phyloP scores from a whole-genome alignment of 2,329 filamentous ascomycete genomes.

The Neurospora sp. region DNA sequence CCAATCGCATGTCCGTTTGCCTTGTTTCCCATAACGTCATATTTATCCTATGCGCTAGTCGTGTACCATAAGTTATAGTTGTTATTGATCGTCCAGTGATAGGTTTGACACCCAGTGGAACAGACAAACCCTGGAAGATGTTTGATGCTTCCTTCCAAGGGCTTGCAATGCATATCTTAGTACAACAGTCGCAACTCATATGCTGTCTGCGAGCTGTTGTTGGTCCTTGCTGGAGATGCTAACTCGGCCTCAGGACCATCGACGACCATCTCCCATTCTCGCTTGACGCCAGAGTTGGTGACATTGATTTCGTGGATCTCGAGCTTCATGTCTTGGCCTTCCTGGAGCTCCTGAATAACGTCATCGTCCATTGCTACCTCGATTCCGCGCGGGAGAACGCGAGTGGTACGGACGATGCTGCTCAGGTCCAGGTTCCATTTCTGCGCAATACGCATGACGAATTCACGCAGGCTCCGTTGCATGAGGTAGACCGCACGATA shows the following conservation, averaged over 20 bases:
- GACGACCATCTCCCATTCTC: constrained; percentile 53
- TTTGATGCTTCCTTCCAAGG: neutral
- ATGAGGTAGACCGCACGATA: constrained; percentile 81
- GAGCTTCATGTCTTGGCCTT: constrained; percentile 85
- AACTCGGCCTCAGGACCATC: constrained; percentile 34
- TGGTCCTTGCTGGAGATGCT: constrained; percentile 20
- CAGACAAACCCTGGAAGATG: neutral
- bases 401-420: constrained; percentile 61
- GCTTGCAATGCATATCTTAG: constrained; percentile 19
- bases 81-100: neutral
- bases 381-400: constrained; percentile 63
- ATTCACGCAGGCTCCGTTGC: constrained; percentile 63
- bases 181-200: constrained; percentile 39
- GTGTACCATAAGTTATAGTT: neutral
- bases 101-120: neutral
- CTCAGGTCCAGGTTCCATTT: constrained; percentile 75
- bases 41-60: neutral
- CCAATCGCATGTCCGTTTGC: neutral
- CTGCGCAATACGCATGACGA: constrained; percentile 59
- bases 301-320: constrained; percentile 45
- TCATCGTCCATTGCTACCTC: constrained; percentile 87
- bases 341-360: constrained; percentile 68
- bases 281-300: constrained; percentile 32
- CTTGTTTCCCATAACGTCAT: neutral
- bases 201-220: constrained; percentile 19